Evolutionary conservation across 352 stramenopile species (phyloP), one percentile per base, ranked within the genome.

Genomic region (Halophytophthora batemanensis): DNA sequence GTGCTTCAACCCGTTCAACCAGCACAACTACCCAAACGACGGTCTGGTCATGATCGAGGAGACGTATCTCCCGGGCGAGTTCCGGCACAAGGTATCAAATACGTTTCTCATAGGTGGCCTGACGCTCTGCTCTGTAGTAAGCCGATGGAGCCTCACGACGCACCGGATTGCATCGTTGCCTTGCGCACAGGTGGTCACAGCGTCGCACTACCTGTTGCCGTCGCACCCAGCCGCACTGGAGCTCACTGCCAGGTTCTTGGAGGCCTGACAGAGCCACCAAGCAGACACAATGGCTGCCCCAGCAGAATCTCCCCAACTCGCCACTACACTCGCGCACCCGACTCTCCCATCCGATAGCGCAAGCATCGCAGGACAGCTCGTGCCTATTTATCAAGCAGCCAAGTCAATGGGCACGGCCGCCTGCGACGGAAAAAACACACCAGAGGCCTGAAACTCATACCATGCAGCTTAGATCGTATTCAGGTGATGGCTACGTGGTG

Each of bases 1-100:
- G n/a, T 80, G 76, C 47, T 45, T 90, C 6, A 90, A 88, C 45
- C 80, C 80, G 21, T 87, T 87, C 52, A 87, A 86, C 34, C 77
- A 87, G 61, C 69, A 71, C 28, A 80, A 85, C 39, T 87, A 88
- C 46, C 80, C 77, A 10, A 87, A 85, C 38, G 80, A 90, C 36
- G 80, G 80, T 8, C 53, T 82, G 2, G 53, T 90, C 15, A 84
- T 74, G 63, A 46, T 88, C 19, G 71, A 87, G 18, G 80, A 88
- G 54, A 90, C 80, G 3, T 45, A 50, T 22, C 48, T 90, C 15
- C 80, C 80, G 7, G 80, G 80, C 18, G 71, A 90, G 43, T 87
- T 84, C 57, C 77, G 74, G n/a, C 77, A 90, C 23, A 45, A 71
- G 55, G 80, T 90, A 41, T n/a, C n/a, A n/a, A n/a, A n/a, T n/a